Percentiles rank a stretch among this genome's conserved stretches.
These are phyloP conservation scores for Suillus fuscotomentosus DNA, from an alignment of 768 basidiomycete species.

Conservation along the genomic window DNA sequence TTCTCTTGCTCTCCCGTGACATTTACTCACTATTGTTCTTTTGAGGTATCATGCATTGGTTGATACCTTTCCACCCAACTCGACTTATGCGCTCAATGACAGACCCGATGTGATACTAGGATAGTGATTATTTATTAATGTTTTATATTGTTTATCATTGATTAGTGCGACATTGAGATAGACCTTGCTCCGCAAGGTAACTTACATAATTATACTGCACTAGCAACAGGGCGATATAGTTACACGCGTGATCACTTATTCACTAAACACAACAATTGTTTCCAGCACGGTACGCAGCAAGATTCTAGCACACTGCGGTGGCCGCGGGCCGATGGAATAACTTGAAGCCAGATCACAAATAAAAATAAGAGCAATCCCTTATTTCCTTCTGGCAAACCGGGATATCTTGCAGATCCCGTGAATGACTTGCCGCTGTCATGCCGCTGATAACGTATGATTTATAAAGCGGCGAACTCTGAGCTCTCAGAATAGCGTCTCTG, in stretches of 20 bases:
- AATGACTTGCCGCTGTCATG: neutral
- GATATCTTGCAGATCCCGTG: neutral
- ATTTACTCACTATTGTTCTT: too few relatives aligned
- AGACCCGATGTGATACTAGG: too few relatives aligned
- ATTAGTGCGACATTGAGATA: too few relatives aligned
- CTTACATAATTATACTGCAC: neutral
- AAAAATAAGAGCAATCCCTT: neutral
- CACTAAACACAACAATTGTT: neutral
- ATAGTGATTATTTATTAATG: too few relatives aligned
- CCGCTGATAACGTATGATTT: neutral
- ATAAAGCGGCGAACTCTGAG: neutral
- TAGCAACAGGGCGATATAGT: neutral
- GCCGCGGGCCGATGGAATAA: neutral
- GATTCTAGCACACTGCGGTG: neutral
- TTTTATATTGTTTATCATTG: too few relatives aligned
- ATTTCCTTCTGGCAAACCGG: neutral
- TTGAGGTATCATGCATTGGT: too few relatives aligned
- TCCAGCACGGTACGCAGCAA: neutral
- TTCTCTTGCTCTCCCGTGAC: too few relatives aligned
- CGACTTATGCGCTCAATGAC: too few relatives aligned
- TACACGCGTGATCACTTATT: neutral
- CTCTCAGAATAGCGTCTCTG: neutral
- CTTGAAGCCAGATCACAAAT: neutral
- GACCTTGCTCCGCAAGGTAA: too few relatives aligned
- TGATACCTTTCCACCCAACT: too few relatives aligned